Percentiles rank a stretch among this genome's conserved stretches.
phyloP scores from a whole-genome alignment of 2,329 filamentous ascomycete genomes.

The Helicocarpus griseus region DNA sequence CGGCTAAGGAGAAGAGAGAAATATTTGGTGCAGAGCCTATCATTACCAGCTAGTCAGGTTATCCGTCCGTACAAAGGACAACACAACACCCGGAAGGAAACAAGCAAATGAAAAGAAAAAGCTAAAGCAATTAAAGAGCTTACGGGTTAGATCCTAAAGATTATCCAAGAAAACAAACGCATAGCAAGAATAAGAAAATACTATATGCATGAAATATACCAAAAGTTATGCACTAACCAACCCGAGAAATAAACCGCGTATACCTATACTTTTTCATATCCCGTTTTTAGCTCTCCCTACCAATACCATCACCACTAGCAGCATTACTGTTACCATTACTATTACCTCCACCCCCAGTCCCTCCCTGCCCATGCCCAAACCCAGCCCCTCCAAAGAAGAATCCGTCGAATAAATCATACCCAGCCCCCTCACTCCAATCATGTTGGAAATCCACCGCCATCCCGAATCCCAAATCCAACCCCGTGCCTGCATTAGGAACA shows the following conservation, averaged over 20 bases:
- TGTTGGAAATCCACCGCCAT: conserved; percentile 38
- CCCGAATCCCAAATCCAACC: conserved; percentile 36
- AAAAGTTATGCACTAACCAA: too few species aligned
- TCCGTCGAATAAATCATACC: conserved; percentile 44
- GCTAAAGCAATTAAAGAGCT: too few species aligned
- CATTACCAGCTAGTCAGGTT: not conserved
- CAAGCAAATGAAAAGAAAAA: too few species aligned
- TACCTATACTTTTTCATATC: not conserved
- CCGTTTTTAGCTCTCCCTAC: not conserved
- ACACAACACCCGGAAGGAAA: too few species aligned
- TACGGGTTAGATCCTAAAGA: too few species aligned
- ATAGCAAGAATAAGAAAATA: too few species aligned
- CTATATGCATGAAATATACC: too few species aligned
- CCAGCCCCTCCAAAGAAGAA: conserved; percentile 43
- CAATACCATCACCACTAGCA: not conserved
- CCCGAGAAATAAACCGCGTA: not conserved
- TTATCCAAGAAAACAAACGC: too few species aligned
- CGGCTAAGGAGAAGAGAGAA: not conserved
- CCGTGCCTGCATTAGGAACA: conserved; percentile 27
- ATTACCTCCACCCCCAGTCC: not conserved
- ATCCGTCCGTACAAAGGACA: too few species aligned
- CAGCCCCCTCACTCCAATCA: conserved; percentile 39
- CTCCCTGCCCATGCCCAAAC: not conserved
- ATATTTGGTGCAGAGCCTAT: not conserved
- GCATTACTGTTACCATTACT: too few species aligned